Base-by-base conservation (phyloP, 2,329 filamentous ascomycete species). In the Claviceps maximensis region DNA sequence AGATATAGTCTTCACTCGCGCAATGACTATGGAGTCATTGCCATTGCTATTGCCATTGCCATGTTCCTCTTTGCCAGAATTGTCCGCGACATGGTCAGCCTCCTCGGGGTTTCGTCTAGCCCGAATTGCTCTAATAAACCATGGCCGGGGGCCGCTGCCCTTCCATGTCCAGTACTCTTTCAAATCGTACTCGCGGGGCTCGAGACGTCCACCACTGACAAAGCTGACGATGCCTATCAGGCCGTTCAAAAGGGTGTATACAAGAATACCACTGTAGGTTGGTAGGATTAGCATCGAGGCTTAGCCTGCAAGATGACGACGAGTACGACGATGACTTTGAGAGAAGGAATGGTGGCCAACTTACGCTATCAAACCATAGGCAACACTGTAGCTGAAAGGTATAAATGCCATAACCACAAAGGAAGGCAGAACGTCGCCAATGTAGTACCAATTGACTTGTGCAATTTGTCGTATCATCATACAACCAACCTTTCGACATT, bases 401-500 rank as follows among this genome's bases (percentile, higher is more conserved):
- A 89, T 89, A 52, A 87, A 79, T 1, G 80, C 79, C 59, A 89
- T 80, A 4, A 86, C 87, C 33, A 89, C 74, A 66, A 89, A 89
- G 0, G 86, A 87, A 0, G 86, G 86, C 2, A 89, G 72, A 0
- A 85, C 82, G 57, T 89, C 86, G 49, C 86, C 85, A 51, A 87
- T 80, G 59, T 87, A 89, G 21, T 74, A 71, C 86, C 86, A 89
- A 68, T 89, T 89, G 69, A 89, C 82, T 51, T 83, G 79, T 21
- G 79, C 82, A 51, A 87, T 83, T 61, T 87, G 83, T 9, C 83
- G 81, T 58, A 86, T 84, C 86, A 89, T 89, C 68, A 89, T 76
- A 59, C 83, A 86, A 4, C 86, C 86, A 27, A 89, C 83, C 77
- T 80, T 49, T 19, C n/a, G 9, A 15, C 17, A 33, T 29, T 7